Conservation (phyloP, 768 basidiomycete species). For the Pisolithus microcarpus region DNA sequence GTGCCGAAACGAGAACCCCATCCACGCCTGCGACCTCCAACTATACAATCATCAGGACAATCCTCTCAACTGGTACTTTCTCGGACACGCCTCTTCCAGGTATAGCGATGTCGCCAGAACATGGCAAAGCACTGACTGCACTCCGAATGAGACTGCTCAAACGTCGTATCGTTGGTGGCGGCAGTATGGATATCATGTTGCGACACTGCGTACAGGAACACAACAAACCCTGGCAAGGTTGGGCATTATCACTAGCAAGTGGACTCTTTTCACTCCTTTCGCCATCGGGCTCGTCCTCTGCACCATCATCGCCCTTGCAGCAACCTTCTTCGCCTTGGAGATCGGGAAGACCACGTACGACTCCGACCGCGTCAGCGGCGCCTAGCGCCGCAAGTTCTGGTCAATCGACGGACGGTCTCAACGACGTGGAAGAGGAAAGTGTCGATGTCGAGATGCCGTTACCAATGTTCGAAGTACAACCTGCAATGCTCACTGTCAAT, state of each 20-base stretch:
- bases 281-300: too few species aligned
- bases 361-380: too few species aligned
- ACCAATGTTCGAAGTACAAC: conserved; percentile 81
- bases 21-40: conserved; percentile 26
- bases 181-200: conserved; percentile 72
- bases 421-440: conserved; percentile 35
- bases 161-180: conserved; percentile 49
- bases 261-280: conserved; percentile 47
- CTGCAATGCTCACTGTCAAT: conserved; percentile 87
- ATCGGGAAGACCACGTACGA: too few species aligned
- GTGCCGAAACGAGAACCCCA: too few species aligned
- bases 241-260: conserved; percentile 46
- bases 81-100: conserved; percentile 46
- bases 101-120: conserved; percentile 35
- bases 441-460: conserved; percentile 60
- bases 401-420: conserved; percentile 17
- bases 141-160: conserved; percentile 38
- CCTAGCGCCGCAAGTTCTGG: not conserved
- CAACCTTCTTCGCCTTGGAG: too few species aligned
- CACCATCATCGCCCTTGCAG: too few species aligned
- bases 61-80: conserved; percentile 50
- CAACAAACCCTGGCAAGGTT: conserved; percentile 33
- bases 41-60: conserved; percentile 23
- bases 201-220: conserved; percentile 17
- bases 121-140: conserved; percentile 36